Evolutionary conservation across 352 stramenopile species (phyloP).

Genomic region (Pythium brassicae): DNA sequence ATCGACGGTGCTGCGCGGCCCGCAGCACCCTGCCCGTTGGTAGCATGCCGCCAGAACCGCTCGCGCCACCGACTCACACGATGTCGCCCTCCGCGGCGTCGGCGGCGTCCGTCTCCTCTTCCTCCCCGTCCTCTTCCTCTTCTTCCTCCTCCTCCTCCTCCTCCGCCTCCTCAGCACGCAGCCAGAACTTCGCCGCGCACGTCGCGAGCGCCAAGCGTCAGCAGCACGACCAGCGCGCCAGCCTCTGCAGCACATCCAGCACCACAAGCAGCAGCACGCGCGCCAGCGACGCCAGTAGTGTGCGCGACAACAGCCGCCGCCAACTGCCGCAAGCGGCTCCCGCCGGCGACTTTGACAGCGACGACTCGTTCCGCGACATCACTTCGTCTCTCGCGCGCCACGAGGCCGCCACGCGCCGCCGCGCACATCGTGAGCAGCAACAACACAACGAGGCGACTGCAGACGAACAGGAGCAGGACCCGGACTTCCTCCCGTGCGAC

Average conservation of each 20-base stretch:
- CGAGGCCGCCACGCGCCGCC: slow-evolving; percentile 15
- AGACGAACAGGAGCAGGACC: slow-evolving; percentile 5
- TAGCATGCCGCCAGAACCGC: neutral
- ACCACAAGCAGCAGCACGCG: slow-evolving; percentile 17
- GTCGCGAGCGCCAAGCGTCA: slow-evolving; percentile 10
- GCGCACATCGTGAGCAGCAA: slow-evolving; percentile 3
- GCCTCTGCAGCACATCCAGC: slow-evolving; percentile 13
- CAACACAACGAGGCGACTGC: neutral
- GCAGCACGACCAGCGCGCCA: slow-evolving; percentile 9
- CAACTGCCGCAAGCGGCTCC: neutral
- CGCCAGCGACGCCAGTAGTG: slow-evolving; percentile 9
- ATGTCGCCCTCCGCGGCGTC: too few relatives aligned
- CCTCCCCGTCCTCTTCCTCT: neutral
- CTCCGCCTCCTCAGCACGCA: neutral
- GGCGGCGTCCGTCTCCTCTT: neutral
- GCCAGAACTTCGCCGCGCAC: slow-evolving; percentile 8
- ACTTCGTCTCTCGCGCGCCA: slow-evolving; percentile 10
- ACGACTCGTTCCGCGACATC: slow-evolving; percentile 10
- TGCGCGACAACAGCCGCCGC: neutral
- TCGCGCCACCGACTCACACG: neutral
- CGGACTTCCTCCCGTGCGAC: slow-evolving; percentile 19
- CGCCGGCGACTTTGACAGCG: neutral
- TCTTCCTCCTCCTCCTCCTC: slow-evolving; percentile 1
- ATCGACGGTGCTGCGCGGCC: too few relatives aligned
- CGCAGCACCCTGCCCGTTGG: too few relatives aligned